These are phyloP conservation scores for Schizosaccharomyces versatilis DNA, from an alignment of 1,139 yeast species.

Conservation along the genomic window DNA sequence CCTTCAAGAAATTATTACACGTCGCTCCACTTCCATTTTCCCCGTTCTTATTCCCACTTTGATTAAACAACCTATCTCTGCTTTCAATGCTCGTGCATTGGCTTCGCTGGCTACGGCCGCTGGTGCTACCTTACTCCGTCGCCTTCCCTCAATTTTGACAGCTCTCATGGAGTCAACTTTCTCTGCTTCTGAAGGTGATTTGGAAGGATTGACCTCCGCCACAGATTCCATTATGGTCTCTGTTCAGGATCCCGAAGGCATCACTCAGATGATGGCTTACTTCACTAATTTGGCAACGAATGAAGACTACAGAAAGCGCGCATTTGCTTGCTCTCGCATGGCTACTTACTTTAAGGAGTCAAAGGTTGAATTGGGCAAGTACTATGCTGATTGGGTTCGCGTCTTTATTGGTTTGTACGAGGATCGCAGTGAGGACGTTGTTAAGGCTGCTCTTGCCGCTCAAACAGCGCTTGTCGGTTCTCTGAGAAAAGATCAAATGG, in stretches of 20 bases:
- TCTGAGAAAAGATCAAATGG: constrained; percentile 46
- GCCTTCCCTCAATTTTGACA: constrained; percentile 45
- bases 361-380: constrained; percentile 45
- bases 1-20: constrained; percentile 75
- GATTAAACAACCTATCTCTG: constrained; percentile 58
- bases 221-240: constrained; percentile 50
- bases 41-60: constrained; percentile 79
- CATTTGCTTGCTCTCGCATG: constrained; percentile 45
- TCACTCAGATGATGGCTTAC: constrained; percentile 68
- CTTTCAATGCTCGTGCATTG: constrained; percentile 65
- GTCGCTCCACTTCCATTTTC: constrained; percentile 76
- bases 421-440: constrained; percentile 43
- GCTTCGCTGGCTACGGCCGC: constrained; percentile 83
- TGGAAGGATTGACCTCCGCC: constrained; percentile 28
- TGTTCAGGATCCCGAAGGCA: constrained; percentile 51
- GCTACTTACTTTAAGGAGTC: constrained; percentile 50
- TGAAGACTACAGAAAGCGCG: constrained; percentile 48
- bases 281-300: constrained; percentile 52
- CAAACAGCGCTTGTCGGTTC: constrained; percentile 43
- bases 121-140: constrained; percentile 53
- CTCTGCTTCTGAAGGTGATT: constrained; percentile 18
- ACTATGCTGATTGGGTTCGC: constrained; percentile 53
- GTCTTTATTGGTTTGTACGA: constrained; percentile 54
- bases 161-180: constrained; percentile 42
- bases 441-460: constrained; percentile 46